Evolutionary conservation across 768 basidiomycete genomes (phyloP).

Genomic region (Lactarius pseudohatsudake): DNA sequence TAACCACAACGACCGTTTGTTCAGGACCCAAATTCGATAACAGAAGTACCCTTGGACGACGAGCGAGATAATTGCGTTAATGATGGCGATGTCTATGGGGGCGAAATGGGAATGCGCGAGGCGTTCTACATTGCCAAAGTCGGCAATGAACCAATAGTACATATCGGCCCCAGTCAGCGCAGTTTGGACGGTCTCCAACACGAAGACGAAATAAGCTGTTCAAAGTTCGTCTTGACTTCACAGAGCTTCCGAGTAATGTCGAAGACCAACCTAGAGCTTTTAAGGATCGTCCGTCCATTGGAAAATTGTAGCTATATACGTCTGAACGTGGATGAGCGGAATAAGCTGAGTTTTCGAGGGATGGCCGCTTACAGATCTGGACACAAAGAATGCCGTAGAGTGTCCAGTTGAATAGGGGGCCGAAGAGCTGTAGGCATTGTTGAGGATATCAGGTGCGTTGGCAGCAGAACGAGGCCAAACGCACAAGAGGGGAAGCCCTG

Average conservation of each 20-base stretch:
- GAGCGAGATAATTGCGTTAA: neutral
- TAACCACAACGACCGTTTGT: neutral
- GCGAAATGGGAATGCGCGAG: neutral
- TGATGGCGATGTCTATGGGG: neutral
- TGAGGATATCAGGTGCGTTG: neutral
- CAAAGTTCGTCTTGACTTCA: neutral
- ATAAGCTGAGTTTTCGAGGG: neutral
- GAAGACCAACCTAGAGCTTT: neutral
- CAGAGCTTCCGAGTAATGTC: neutral
- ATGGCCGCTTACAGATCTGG: neutral
- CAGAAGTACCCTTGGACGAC: neutral
- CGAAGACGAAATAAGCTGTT: neutral
- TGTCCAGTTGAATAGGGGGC: neutral
- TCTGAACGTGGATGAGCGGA: neutral
- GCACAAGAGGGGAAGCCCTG: neutral
- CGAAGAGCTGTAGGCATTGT: neutral
- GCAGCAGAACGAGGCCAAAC: neutral
- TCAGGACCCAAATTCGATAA: neutral
- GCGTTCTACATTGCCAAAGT: neutral
- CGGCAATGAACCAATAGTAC: neutral
- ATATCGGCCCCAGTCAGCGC: neutral
- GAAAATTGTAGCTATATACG: neutral
- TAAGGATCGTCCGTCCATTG: neutral
- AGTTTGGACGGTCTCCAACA: neutral
- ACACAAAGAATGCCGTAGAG: conserved; percentile 8